Percentiles rank a stretch among this genome's conserved stretches.
These are phyloP conservation scores for Populus simonii DNA, from an alignment of 345 rosid genomes.

Conservation along the genomic window DNA sequence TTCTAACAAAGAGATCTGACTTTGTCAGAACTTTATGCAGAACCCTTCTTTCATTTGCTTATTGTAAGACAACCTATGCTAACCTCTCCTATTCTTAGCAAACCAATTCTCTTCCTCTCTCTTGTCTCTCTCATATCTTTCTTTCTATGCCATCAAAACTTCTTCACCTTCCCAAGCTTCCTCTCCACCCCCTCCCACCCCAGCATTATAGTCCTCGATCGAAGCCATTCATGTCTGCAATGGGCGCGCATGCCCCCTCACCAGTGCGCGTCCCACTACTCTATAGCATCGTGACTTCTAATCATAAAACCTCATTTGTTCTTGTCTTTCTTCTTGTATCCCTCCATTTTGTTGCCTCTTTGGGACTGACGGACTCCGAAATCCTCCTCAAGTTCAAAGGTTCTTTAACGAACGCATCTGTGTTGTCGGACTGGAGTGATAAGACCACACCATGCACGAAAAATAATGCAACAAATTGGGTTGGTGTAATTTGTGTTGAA, in stretches of 20 bases:
- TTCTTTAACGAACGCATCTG: constrained; percentile 34
- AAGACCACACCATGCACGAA: constrained; percentile 32
- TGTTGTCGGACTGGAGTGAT: constrained; percentile 46
- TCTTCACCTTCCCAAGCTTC: constrained; percentile 2
- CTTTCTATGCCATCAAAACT: constrained; percentile 28
- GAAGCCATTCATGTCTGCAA: constrained; percentile 31
- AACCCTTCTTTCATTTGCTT: not conserved
- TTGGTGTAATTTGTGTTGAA: constrained; percentile 48
- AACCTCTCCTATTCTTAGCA: constrained; percentile 32
- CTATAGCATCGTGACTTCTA: constrained; percentile 19
- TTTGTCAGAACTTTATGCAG: not conserved
- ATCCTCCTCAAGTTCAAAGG: constrained; percentile 57
- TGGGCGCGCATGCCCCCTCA: constrained; percentile 70
- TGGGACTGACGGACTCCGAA: constrained; percentile 39
- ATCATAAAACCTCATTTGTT: not conserved
- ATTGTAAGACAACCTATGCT: not conserved
- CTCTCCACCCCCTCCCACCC: constrained; percentile 4
- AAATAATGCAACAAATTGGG: constrained; percentile 44
- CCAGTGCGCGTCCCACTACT: constrained; percentile 42
- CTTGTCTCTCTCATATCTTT: not conserved
- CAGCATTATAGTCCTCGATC: constrained; percentile 10
- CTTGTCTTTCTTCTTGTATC: not conserved
- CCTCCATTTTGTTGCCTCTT: constrained; percentile 13
- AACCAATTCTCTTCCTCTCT: not conserved
- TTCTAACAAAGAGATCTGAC: constrained; percentile 11